phyloP scores from a whole-genome alignment of 2,329 filamentous ascomycete species.

The Colletotrichum zoysiae region DNA sequence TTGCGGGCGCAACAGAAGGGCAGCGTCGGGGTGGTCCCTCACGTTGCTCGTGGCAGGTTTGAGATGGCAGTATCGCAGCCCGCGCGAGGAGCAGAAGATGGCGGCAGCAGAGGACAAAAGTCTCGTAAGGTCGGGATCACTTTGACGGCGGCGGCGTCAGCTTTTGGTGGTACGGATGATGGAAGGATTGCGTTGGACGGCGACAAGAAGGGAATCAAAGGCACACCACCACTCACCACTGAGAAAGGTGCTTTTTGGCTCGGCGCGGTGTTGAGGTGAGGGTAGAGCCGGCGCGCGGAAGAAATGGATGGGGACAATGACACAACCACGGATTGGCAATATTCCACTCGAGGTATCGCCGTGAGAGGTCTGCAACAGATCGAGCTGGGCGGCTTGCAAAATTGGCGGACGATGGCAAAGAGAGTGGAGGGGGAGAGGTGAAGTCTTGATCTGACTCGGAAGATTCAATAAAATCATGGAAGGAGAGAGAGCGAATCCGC shows the following conservation, averaged over 20 bases:
- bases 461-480: constrained; percentile 37
- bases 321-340: constrained; percentile 22
- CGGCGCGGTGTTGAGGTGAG: constrained; percentile 11
- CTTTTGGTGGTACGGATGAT: constrained; percentile 23
- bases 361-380: constrained; percentile 13
- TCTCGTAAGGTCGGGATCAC: constrained; percentile 28
- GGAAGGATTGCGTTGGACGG: constrained; percentile 29
- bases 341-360: constrained; percentile 10
- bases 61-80: constrained; percentile 22
- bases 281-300: constrained; percentile 7
- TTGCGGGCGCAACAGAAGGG: constrained; percentile 22
- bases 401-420: constrained; percentile 8
- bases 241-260: constrained; percentile 23
- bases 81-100: neutral
- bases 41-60: constrained; percentile 26
- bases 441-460: constrained; percentile 14
- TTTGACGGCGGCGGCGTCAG: constrained; percentile 31
- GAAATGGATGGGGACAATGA: constrained; percentile 19
- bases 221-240: constrained; percentile 32
- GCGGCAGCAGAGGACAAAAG: constrained; percentile 16
- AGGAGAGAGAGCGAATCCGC: constrained; percentile 4
- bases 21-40: constrained; percentile 13
- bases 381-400: constrained; percentile 6
- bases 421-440: constrained; percentile 17
- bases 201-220: constrained; percentile 16